These are phyloP conservation scores for Sarcomyxa edulis DNA, from an alignment of 768 basidiomycete genomes.

Conservation along the genomic window DNA sequence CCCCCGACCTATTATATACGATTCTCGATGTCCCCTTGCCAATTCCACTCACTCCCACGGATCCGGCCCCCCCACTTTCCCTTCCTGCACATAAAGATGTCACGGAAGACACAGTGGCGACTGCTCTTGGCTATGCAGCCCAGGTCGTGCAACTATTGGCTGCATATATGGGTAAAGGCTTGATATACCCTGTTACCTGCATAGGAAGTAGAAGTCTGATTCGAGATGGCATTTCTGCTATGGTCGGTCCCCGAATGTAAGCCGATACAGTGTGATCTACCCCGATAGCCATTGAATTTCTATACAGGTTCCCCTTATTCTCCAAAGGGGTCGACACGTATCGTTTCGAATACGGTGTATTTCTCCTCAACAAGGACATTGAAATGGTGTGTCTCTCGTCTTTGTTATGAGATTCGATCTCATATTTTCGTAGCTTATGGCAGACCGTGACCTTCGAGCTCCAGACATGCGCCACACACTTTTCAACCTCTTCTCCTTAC, in stretches of 20 bases:
- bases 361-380: slow-evolving; percentile 94
- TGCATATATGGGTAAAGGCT: slow-evolving; percentile 64
- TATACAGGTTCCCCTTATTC: slow-evolving; percentile 85
- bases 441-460: slow-evolving; percentile 81
- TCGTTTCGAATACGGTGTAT: slow-evolving; percentile 96
- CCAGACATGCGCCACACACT: slow-evolving; percentile 94
- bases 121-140: slow-evolving; percentile 87
- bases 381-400: slow-evolving; percentile 62
- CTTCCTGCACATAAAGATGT: slow-evolving; percentile 62
- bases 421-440: slow-evolving; percentile 65
- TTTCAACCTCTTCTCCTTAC: slow-evolving; percentile 91
- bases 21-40: slow-evolving; percentile 88
- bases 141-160: slow-evolving; percentile 82
- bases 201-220: slow-evolving; percentile 89
- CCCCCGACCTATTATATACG: slow-evolving; percentile 84
- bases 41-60: slow-evolving; percentile 66
- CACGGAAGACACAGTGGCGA: slow-evolving; percentile 83
- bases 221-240: slow-evolving; percentile 87
- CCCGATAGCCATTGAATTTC: slow-evolving; percentile 1
- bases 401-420: slow-evolving; percentile 6
- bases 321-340: slow-evolving; percentile 94
- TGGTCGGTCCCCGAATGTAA: slow-evolving; percentile 93
- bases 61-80: slow-evolving; percentile 80
- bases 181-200: slow-evolving; percentile 89
- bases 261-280: slow-evolving; percentile 19